A percentile compares a stretch with the other conserved stretches of the same genome.
These are phyloP conservation scores for Schizophyllum amplum DNA, from an alignment of 1,284 basidiomycete genomes.

Conservation along the genomic window DNA sequence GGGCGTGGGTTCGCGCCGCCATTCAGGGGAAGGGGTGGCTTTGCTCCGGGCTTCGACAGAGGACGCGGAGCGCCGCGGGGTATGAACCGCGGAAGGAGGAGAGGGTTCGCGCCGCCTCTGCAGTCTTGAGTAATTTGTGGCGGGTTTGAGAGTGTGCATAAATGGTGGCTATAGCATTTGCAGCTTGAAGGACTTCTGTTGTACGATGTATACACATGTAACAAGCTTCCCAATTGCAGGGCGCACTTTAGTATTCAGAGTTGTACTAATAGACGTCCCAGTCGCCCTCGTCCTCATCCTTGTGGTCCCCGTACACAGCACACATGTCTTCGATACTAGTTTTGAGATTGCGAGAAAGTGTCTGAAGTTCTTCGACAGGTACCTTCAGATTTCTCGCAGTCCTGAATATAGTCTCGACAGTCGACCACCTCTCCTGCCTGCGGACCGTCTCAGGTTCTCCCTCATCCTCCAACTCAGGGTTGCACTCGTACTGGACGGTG, in stretches of 20 bases:
- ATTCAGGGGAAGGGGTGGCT: slow-evolving; percentile 1
- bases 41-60: slow-evolving; percentile 5
- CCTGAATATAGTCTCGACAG: background rate
- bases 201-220: too few species aligned
- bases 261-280: background rate
- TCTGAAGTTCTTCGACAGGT: background rate
- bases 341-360: background rate
- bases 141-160: background rate
- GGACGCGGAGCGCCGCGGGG: slow-evolving; percentile 10
- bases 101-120: slow-evolving; percentile 2
- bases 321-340: background rate
- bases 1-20: background rate
- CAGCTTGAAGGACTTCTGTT: background rate
- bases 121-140: slow-evolving; percentile 1
- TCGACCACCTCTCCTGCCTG: background rate
- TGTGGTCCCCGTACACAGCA: background rate
- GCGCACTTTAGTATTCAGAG: too few species aligned
- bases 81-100: slow-evolving; percentile 4
- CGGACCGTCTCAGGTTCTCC: background rate
- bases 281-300: background rate
- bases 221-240: too few species aligned
- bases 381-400: background rate
- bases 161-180: too few species aligned
- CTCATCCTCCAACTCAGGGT: background rate
- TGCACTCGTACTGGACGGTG: background rate